Conservation (phyloP, 1,284 basidiomycete genomes). For the Heterobasidion occidentale region DNA sequence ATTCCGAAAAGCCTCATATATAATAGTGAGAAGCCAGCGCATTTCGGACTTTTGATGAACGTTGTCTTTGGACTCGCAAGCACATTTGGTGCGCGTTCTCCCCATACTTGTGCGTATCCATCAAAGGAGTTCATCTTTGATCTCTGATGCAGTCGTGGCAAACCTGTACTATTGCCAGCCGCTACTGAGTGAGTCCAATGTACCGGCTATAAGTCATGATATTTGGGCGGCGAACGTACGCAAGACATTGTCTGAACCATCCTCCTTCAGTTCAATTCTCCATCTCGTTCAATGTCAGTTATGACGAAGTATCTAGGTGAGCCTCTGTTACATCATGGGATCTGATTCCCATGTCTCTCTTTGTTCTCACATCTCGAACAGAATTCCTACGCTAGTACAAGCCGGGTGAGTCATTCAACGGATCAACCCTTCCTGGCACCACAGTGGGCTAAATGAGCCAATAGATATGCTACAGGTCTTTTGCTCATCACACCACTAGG, state of each 20-base stretch:
- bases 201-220: not conserved
- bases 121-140: not conserved
- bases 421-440: not conserved
- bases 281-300: slow-evolving; percentile 44
- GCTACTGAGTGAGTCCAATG: slow-evolving; percentile 42
- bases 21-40: slow-evolving; percentile 47
- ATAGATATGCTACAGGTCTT: slow-evolving; percentile 37
- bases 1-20: slow-evolving; percentile 58
- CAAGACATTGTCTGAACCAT: not conserved
- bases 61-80: slow-evolving; percentile 60
- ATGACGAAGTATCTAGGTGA: slow-evolving; percentile 50
- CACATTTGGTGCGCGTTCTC: slow-evolving; percentile 35
- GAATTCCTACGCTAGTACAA: slow-evolving; percentile 42
- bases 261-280: slow-evolving; percentile 41
- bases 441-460: slow-evolving; percentile 5
- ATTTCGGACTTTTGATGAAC: slow-evolving; percentile 58
- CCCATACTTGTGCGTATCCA: slow-evolving; percentile 11
- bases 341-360: slow-evolving; percentile 44
- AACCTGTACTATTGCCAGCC: slow-evolving; percentile 75
- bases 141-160: slow-evolving; percentile 36
- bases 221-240: not conserved
- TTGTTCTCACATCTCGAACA: slow-evolving; percentile 2
- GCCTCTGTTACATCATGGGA: slow-evolving; percentile 6
- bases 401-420: slow-evolving; percentile 17
- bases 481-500: slow-evolving; percentile 44